Evolutionary conservation across 139 green algal genomes (phyloP).

Genomic region (Chlorella sp.): DNA sequence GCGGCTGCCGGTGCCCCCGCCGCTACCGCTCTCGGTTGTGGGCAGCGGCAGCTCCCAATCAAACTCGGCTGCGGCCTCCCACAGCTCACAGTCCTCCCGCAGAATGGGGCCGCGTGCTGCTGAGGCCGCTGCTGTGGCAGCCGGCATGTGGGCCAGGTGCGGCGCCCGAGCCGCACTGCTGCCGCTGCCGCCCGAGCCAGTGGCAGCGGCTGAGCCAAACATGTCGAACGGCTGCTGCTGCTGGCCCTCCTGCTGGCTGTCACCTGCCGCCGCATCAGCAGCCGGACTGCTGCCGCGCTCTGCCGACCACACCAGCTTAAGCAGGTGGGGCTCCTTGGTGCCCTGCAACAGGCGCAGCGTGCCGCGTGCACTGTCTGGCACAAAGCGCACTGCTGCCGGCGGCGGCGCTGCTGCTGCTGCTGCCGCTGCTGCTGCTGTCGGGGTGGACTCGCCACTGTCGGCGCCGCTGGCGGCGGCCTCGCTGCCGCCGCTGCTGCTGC

Average conservation of each 20-base stretch:
- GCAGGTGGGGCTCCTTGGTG: slow-evolving; percentile 16
- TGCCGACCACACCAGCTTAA: slow-evolving; percentile 16
- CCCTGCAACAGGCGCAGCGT: slow-evolving; percentile 37
- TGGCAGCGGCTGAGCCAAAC: not conserved
- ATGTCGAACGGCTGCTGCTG: slow-evolving; percentile 9
- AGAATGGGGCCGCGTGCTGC: slow-evolving; percentile 2
- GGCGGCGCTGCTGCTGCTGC: not conserved
- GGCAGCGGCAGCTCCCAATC: slow-evolving; percentile 20
- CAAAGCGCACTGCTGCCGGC: not conserved
- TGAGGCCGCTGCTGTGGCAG: not conserved
- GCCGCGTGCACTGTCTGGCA: slow-evolving; percentile 1
- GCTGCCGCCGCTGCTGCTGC: not conserved
- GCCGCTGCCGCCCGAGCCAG: not conserved
- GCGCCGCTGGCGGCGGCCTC: not conserved
- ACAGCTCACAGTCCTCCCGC: slow-evolving; percentile 14
- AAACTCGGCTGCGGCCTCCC: slow-evolving; percentile 22
- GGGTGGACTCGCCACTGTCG: not conserved
- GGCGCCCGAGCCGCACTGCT: not conserved
- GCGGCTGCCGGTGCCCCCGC: not conserved
- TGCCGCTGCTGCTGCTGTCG: not conserved
- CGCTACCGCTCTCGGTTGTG: not conserved
- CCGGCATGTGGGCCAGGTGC: slow-evolving; percentile 17
- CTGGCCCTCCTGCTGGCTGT: not conserved
- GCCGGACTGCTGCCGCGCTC: not conserved
- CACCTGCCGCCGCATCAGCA: not conserved